phyloP scores from a whole-genome alignment of 2,329 filamentous ascomycete genomes.

The Hymenoscyphus infarciens region DNA sequence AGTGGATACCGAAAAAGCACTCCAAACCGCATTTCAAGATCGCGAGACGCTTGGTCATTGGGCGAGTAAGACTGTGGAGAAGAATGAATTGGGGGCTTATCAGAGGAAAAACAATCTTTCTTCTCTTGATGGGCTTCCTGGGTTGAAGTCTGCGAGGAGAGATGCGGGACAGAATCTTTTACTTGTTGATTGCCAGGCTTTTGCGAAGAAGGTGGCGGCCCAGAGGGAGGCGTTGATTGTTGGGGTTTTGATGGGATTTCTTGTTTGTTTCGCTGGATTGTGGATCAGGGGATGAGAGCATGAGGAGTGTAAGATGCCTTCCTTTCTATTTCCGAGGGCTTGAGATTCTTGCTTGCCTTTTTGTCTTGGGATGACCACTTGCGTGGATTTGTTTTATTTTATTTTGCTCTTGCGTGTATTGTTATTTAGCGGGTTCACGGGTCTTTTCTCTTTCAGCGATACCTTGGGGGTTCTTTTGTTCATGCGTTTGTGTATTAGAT shows the following conservation, averaged over 20 bases:
- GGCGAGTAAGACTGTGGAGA: slow-evolving; percentile 46
- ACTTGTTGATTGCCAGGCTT: slow-evolving; percentile 37
- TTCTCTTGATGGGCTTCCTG: slow-evolving; percentile 58
- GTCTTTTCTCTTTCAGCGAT: background rate
- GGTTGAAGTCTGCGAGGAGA: slow-evolving; percentile 50
- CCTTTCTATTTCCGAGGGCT: too few species aligned
- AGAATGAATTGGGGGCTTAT: slow-evolving; percentile 51
- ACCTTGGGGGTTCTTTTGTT: background rate
- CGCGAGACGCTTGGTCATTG: slow-evolving; percentile 54
- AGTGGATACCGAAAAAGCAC: slow-evolving; percentile 29
- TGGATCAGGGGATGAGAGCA: background rate
- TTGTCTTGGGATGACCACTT: too few species aligned
- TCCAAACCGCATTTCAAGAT: slow-evolving; percentile 41
- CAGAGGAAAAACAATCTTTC: slow-evolving; percentile 51
- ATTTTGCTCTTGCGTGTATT: background rate
- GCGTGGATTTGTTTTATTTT: too few species aligned
- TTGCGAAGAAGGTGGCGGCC: slow-evolving; percentile 16
- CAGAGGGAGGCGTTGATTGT: slow-evolving; percentile 16
- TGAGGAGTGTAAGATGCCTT: too few species aligned
- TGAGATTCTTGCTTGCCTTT: too few species aligned
- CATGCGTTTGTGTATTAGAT: background rate
- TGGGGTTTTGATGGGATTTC: slow-evolving; percentile 18
- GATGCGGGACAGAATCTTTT: slow-evolving; percentile 47
- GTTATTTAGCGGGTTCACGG: background rate
- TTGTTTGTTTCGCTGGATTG: slow-evolving; percentile 10